phyloP scores from a whole-genome alignment of 2,329 filamentous ascomycete species.

The Aureobasidium uvarum region DNA sequence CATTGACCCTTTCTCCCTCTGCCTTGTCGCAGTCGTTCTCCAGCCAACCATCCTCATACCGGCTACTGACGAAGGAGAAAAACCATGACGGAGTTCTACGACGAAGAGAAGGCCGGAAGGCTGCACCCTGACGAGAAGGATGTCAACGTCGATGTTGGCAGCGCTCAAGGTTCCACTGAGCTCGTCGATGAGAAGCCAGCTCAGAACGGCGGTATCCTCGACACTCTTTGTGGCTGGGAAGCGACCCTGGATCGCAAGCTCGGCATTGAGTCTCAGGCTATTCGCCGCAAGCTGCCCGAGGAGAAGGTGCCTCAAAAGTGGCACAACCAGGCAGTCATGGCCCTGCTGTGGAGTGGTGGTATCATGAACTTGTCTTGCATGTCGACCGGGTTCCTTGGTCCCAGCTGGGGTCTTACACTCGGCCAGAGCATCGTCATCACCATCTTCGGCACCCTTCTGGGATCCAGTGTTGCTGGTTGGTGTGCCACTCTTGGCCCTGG shows the following conservation, averaged over 20 bases:
- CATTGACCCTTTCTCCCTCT: slow-evolving; percentile 14
- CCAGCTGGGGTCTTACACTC: slow-evolving; percentile 50
- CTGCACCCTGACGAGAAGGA: slow-evolving; percentile 20
- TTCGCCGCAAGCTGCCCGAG: slow-evolving; percentile 48
- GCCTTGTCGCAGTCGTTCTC: slow-evolving; percentile 16
- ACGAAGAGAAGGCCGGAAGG: slow-evolving; percentile 20
- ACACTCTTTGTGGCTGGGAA: slow-evolving; percentile 41
- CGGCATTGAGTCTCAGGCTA: slow-evolving; percentile 50
- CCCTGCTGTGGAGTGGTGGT: slow-evolving; percentile 38
- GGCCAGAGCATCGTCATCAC: slow-evolving; percentile 40
- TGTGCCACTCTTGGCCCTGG: slow-evolving; percentile 39
- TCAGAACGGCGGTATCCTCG: slow-evolving; percentile 35
- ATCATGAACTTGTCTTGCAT: slow-evolving; percentile 41
- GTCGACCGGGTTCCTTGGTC: slow-evolving; percentile 48
- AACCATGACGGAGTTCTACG: slow-evolving; percentile 18
- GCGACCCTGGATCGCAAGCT: slow-evolving; percentile 47
- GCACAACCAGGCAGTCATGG: slow-evolving; percentile 37
- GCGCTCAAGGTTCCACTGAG: slow-evolving; percentile 20
- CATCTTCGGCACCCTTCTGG: slow-evolving; percentile 38
- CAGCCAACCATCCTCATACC: neutral
- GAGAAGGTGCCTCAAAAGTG: slow-evolving; percentile 47
- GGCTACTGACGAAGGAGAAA: slow-evolving; percentile 15
- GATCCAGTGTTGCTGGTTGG: slow-evolving; percentile 37
- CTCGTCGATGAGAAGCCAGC: slow-evolving; percentile 13
- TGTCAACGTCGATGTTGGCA: slow-evolving; percentile 21